Evolutionary conservation across 2,329 filamentous ascomycete genomes (phyloP), one percentile per base, ranked within the genome.

Genomic region (Teratosphaeria gauchensis): DNA sequence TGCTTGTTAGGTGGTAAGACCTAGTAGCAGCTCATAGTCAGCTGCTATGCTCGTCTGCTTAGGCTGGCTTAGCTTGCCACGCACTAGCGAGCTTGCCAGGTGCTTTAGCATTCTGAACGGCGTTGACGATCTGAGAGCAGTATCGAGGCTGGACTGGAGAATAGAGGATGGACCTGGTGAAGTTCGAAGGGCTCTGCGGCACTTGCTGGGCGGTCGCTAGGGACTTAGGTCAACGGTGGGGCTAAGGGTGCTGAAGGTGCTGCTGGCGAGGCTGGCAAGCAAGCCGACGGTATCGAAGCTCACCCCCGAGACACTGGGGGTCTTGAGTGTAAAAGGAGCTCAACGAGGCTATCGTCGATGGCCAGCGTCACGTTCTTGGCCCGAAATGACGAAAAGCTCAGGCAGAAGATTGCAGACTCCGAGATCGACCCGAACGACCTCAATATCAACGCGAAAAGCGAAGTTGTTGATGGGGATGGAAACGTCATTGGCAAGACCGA

Each of bases 261-360:
- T 28, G 66, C 62, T 32, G 65, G 70, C 9, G 71, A 68, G 12
- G 64, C 61, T 28, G 68, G 62, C 5, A 71, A 71, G 24, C 66
- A 64, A 52, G 68, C 62, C 56, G 66, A 68, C 32, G 72, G 71
- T 58, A 73, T 78, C 57, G 77, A 79, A 62, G 76, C 76, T 9
- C 76, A 79, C 59, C 75, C 80, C 28, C 78, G 78, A 35, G 78
- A 78, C 57, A 77, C 80, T 58, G 77, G 79, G 60, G 78, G 78
- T 21, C 75, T 80, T 51, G 74, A 80, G 65, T 78, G 78, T 69
- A n/a, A n/a, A 78, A 75, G 70, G 75, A 74, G 70, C 73, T 76
- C 68, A 80, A 81, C 69, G 75, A 76, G 16, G 73, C 77, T 55
- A 73, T 80, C 53, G 67, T 79, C 59, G 76, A 79, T 63, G 73